Conservation (phyloP, 129 eudicot genomes). For the Mikania micrantha region DNA sequence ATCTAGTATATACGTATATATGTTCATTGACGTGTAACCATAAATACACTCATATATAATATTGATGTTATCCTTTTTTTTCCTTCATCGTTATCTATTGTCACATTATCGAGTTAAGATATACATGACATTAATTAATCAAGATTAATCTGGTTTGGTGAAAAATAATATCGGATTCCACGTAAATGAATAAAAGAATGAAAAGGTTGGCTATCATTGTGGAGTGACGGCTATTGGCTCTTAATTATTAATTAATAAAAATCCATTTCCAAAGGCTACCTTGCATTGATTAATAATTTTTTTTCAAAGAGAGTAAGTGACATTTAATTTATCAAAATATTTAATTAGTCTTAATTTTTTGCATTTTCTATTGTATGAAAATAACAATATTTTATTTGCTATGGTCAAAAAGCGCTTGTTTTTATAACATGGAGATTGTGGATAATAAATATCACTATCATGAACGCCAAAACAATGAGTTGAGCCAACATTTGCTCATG, state of each 20-base stretch:
- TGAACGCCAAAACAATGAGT: background rate
- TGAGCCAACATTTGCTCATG: too few relatives aligned
- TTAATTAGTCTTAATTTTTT: background rate
- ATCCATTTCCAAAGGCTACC: background rate
- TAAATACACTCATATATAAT: too few relatives aligned
- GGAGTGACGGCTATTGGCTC: conserved; percentile 35
- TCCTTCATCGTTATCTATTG: too few relatives aligned
- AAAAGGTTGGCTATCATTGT: background rate
- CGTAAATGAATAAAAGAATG: background rate
- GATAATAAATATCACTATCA: background rate
- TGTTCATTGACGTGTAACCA: too few relatives aligned
- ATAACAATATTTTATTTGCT: too few relatives aligned
- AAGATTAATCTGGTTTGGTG: background rate
- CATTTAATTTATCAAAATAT: background rate
- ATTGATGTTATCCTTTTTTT: too few relatives aligned
- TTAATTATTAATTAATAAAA: conserved; percentile 15
- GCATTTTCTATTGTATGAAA: background rate
- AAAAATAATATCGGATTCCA: background rate
- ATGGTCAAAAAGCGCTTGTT: background rate
- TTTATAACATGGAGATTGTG: background rate
- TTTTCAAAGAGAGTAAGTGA: background rate
- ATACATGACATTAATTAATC: too few relatives aligned
- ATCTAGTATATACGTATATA: too few relatives aligned
- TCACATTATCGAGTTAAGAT: background rate
- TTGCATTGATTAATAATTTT: background rate